Percentiles rank a stretch among this genome's conserved stretches.
Evolutionary conservation across 371 early-diverging fungal species (phyloP).

Genomic region (Syncephalastrum sp.): DNA sequence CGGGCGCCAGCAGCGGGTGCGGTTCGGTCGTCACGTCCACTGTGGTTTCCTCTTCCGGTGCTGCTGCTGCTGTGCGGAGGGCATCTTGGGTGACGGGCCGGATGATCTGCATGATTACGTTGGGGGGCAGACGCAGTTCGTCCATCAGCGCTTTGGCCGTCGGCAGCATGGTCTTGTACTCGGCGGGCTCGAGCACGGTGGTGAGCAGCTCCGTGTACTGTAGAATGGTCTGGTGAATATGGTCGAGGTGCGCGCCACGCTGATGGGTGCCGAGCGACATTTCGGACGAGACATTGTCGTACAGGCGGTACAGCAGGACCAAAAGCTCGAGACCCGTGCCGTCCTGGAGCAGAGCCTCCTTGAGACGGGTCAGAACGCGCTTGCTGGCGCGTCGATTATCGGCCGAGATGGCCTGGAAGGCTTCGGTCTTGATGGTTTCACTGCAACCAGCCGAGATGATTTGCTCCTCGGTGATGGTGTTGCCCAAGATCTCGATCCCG

Average conservation of each 20-base stretch:
- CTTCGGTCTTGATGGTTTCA: slow-evolving; percentile 56
- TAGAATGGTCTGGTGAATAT: slow-evolving; percentile 55
- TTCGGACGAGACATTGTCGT: slow-evolving; percentile 48
- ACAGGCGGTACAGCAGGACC: slow-evolving; percentile 49
- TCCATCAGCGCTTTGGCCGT: slow-evolving; percentile 52
- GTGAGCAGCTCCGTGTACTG: slow-evolving; percentile 70
- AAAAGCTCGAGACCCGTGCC: slow-evolving; percentile 58
- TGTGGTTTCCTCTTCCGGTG: slow-evolving; percentile 4
- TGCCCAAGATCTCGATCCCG: slow-evolving; percentile 65
- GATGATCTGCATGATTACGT: slow-evolving; percentile 71
- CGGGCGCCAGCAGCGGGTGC: slow-evolving; percentile 21
- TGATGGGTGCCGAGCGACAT: slow-evolving; percentile 56
- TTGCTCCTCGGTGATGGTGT: slow-evolving; percentile 55
- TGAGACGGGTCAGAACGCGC: slow-evolving; percentile 58
- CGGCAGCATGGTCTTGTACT: slow-evolving; percentile 62
- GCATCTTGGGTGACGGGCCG: slow-evolving; percentile 61
- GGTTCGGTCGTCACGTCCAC: slow-evolving; percentile 17
- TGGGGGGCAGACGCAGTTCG: slow-evolving; percentile 65
- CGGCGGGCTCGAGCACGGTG: slow-evolving; percentile 56
- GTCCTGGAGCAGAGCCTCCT: slow-evolving; percentile 57
- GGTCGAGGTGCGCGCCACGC: slow-evolving; percentile 34
- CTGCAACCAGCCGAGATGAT: slow-evolving; percentile 71
- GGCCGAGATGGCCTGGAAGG: slow-evolving; percentile 44
- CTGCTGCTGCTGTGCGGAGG: slow-evolving; percentile 9
- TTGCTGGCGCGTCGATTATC: slow-evolving; percentile 53